Evolutionary conservation across 345 rosid species (phyloP), one percentile per base, ranked within the genome.

Genomic region (Jatropha curcas): DNA sequence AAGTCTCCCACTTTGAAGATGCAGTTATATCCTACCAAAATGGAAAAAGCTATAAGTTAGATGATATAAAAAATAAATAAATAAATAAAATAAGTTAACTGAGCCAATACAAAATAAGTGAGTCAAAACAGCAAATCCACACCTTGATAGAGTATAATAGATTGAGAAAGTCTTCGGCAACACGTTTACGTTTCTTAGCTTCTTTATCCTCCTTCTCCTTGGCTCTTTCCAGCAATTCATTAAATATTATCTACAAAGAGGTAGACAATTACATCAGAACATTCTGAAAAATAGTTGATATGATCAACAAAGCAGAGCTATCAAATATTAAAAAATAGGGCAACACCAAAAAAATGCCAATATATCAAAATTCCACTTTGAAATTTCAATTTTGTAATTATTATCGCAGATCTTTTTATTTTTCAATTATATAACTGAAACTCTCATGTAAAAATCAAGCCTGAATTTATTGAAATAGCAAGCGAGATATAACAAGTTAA

Each of bases 121-220:
- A 27, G 8, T 31, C 19, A 56, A 65, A 25, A 12, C n/a, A 33
- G 24, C 34, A 28, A 68, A 20, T 0, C 28, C 61, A 60, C 65
- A 88, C 92, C 89, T 83, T 84, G 59, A 79, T 66, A 5, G 88
- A 80, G 33, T 46, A 75, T 60, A 85, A 68, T 12, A 85, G 75
- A 74, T 73, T 75, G 3, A 73, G 84, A 63, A 88, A 82, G 43
- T 83, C 85, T 60, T 88, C 89, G 66, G 81, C 85, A 67, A 88
- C 87, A 65, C 92, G 93, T 73, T 82, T 89, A 71, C 81, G 90
- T 77, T 84, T 95, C 82, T 88, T 89, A 58, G 90, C 94, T 70
- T 90, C 98, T 78, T 90, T 94, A 85, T 89, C 98, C 82, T 90
- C 97, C 80, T 91, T 95, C 77, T 88, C 97, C 83, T 71, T 88